Evolutionary conservation across 768 basidiomycete genomes (phyloP).

Genomic region (Agrocybe pediades): DNA sequence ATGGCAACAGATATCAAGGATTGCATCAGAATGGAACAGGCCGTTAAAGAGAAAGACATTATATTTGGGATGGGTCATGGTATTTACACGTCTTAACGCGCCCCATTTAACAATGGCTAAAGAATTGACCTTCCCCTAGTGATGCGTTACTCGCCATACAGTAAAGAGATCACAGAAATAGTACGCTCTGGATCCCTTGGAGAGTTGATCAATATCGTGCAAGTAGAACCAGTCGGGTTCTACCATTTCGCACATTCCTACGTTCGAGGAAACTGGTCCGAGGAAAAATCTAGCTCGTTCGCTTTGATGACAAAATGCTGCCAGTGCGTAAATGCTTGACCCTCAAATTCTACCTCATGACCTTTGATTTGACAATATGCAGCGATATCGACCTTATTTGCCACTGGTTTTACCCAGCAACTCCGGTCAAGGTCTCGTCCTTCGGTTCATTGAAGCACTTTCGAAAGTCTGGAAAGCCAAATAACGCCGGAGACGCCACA

Average conservation of each 20-base stretch:
- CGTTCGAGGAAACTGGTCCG: conserved; percentile 82
- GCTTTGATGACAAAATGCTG: conserved; percentile 89
- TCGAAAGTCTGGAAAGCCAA: conserved; percentile 70
- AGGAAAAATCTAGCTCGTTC: conserved; percentile 71
- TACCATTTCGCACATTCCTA: conserved; percentile 91
- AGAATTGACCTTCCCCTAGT: conserved; percentile 43
- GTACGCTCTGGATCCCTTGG: conserved; percentile 74
- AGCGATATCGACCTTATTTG: conserved; percentile 88
- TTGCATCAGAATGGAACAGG: conserved; percentile 74
- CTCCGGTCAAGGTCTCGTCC: conserved; percentile 72
- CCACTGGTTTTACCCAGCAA: conserved; percentile 70
- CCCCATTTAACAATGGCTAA: not conserved
- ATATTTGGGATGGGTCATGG: conserved; percentile 92
- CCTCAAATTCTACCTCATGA: not conserved
- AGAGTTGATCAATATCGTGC: conserved; percentile 78
- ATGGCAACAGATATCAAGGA: conserved; percentile 80
- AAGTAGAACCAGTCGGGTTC: conserved; percentile 85
- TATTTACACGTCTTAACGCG: conserved; percentile 29
- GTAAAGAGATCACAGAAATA: conserved; percentile 64
- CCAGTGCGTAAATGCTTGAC: conserved; percentile 55
- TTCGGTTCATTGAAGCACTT: conserved; percentile 89
- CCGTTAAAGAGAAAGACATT: conserved; percentile 64
- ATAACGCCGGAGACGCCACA: conserved; percentile 61
- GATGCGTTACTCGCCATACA: conserved; percentile 87
- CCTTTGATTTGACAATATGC: conserved; percentile 2